A percentile compares a stretch with the other conserved stretches of the same genome.
Evolutionary conservation across 495 filamentous ascomycete species (phyloP).

Genomic region (Talaromyces thailandensis): DNA sequence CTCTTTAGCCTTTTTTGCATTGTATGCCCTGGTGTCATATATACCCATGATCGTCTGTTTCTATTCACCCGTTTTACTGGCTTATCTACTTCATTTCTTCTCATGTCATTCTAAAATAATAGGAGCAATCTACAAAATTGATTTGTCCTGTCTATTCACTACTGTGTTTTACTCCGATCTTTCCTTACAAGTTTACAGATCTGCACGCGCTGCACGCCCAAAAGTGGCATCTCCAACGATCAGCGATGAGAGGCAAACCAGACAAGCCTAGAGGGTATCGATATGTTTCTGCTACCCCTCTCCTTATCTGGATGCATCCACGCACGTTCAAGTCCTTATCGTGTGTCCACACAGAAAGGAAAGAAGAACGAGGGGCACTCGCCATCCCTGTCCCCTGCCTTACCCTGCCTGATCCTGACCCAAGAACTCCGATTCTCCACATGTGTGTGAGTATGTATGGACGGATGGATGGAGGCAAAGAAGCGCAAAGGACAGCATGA

Average conservation of each 20-base stretch:
- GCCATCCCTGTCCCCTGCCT: background rate
- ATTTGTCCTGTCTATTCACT: background rate
- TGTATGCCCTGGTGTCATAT: slow-evolving; percentile 1
- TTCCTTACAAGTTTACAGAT: background rate
- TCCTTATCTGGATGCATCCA: background rate
- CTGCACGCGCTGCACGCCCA: background rate
- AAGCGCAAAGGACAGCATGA: background rate
- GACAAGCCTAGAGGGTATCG: background rate
- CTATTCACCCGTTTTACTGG: background rate
- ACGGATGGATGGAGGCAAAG: background rate
- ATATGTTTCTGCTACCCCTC: background rate
- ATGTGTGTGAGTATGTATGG: background rate
- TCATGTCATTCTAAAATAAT: background rate
- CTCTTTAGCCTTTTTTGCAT: background rate
- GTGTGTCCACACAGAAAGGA: background rate
- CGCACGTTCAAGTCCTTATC: background rate
- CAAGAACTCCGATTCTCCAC: background rate
- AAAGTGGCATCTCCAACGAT: background rate
- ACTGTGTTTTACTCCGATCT: background rate
- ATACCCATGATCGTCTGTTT: slow-evolving; percentile 2
- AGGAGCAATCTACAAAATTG: background rate
- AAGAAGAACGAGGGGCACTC: background rate
- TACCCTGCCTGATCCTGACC: background rate
- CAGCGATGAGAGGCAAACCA: background rate
- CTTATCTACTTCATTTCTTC: background rate